Conservation (phyloP, 495 filamentous ascomycete genomes). For the Xylaria bambusicola region DNA sequence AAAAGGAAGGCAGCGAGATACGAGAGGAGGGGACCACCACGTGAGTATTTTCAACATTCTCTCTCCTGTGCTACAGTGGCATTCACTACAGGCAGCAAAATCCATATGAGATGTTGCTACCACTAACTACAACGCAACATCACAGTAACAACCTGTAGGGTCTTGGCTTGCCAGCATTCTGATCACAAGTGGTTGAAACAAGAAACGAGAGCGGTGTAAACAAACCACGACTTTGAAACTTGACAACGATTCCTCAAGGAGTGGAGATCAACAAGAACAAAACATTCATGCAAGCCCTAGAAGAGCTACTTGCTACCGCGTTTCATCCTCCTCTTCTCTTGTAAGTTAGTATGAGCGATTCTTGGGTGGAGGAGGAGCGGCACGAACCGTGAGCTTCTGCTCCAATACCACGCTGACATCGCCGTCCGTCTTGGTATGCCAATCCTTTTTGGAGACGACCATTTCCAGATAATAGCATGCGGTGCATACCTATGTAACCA, state of each 20-base stretch:
- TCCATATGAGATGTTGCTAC: background rate
- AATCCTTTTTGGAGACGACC: background rate
- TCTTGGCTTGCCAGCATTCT: background rate
- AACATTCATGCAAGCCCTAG: constrained; percentile 10
- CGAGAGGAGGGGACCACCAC: background rate
- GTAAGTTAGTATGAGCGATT: background rate
- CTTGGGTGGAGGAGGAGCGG: background rate
- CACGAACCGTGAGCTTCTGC: background rate
- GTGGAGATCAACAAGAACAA: background rate
- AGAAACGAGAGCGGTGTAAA: background rate
- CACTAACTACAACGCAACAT: background rate
- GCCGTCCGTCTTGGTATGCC: background rate
- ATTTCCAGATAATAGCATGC: too few species aligned
- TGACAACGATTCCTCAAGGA: background rate
- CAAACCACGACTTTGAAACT: background rate
- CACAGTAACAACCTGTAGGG: background rate
- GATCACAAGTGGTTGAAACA: background rate
- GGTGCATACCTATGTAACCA: background rate
- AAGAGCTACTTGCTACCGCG: background rate
- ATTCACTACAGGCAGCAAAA: constrained; percentile 6
- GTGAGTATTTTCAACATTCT: background rate
- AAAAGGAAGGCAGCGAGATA: background rate
- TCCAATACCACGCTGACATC: background rate
- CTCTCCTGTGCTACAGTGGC: constrained; percentile 7
- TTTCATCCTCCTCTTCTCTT: constrained; percentile 11